Evolutionary conservation across 495 filamentous ascomycete species (phyloP).

Genomic region (Tuber melanosporum): DNA sequence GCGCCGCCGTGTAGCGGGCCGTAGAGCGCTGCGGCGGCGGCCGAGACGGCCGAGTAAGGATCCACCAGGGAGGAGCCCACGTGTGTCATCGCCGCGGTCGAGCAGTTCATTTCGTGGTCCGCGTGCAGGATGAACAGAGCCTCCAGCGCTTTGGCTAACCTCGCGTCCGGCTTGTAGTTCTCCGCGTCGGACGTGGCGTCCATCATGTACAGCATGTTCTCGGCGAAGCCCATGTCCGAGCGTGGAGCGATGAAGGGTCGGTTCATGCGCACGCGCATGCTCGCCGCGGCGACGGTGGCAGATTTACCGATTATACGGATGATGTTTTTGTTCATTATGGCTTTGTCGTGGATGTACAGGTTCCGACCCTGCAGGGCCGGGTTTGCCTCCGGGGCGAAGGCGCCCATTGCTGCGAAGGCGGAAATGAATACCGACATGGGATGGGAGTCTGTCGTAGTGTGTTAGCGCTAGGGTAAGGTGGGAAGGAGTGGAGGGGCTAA

Average conservation of each 20-base stretch:
- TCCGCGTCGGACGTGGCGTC: conserved; percentile 43
- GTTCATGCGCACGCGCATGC: conserved; percentile 45
- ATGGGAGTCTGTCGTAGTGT: conserved; percentile 39
- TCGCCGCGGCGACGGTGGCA: conserved; percentile 43
- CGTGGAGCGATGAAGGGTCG: conserved; percentile 44
- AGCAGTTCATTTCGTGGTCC: conserved; percentile 53
- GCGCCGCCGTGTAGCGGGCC: conserved; percentile 57
- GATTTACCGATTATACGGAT: conserved; percentile 45
- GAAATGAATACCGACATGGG: conserved; percentile 47
- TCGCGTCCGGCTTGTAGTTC: conserved; percentile 42
- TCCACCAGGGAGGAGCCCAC: conserved; percentile 49
- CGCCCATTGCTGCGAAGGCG: conserved; percentile 46
- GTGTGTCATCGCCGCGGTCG: conserved; percentile 50
- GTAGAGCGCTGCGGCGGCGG: conserved; percentile 49
- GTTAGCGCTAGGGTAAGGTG: not conserved
- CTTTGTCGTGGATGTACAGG: conserved; percentile 45
- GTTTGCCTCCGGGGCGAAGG: conserved; percentile 44
- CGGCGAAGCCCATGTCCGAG: conserved; percentile 44
- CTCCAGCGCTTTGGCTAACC: conserved; percentile 44
- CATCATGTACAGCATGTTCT: conserved; percentile 47
- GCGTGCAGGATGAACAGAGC: conserved; percentile 47
- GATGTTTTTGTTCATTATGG: conserved; percentile 45
- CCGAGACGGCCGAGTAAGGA: conserved; percentile 47
- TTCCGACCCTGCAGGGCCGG: conserved; percentile 44
- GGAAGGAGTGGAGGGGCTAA: conserved; percentile 13